Evolutionary conservation across 768 basidiomycete genomes (phyloP).

Genomic region (Amanita exitialis): DNA sequence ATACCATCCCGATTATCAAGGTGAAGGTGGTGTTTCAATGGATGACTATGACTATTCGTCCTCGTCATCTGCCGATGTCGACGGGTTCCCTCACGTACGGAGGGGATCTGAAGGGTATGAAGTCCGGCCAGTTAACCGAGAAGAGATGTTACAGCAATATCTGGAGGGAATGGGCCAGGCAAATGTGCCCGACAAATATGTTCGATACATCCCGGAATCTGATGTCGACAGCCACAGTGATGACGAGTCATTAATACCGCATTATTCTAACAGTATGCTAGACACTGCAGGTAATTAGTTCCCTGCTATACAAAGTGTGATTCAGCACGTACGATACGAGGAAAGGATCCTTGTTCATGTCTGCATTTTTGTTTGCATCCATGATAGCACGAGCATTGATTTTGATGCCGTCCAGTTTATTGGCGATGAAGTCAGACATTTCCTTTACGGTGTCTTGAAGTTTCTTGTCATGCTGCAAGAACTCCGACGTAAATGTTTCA

Average conservation of each 20-base stretch:
- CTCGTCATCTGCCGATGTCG: constrained; percentile 17
- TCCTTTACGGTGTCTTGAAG: background rate
- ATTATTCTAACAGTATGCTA: too few relatives aligned
- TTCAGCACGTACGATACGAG: too few relatives aligned
- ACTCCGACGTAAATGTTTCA: background rate
- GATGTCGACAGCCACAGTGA: constrained; percentile 32
- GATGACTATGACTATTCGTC: constrained; percentile 22
- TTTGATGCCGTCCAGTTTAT: background rate
- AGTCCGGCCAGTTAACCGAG: constrained; percentile 48
- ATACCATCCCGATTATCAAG: constrained; percentile 65
- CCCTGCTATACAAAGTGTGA: background rate
- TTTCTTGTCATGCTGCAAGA: background rate
- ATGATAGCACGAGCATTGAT: background rate
- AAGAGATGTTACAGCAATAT: constrained; percentile 53
- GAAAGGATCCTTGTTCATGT: background rate
- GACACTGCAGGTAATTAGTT: background rate
- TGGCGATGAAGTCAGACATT: background rate
- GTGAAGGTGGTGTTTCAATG: constrained; percentile 19
- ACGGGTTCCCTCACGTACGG: constrained; percentile 30
- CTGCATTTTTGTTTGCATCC: background rate
- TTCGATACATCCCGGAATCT: constrained; percentile 56
- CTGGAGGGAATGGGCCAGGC: constrained; percentile 42
- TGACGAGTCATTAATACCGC: background rate
- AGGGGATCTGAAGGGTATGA: constrained; percentile 82
- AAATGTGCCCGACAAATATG: constrained; percentile 41